These are phyloP conservation scores for Nothophytophthora sp. DNA, from an alignment of 352 stramenopile genomes.

Conservation along the genomic window DNA sequence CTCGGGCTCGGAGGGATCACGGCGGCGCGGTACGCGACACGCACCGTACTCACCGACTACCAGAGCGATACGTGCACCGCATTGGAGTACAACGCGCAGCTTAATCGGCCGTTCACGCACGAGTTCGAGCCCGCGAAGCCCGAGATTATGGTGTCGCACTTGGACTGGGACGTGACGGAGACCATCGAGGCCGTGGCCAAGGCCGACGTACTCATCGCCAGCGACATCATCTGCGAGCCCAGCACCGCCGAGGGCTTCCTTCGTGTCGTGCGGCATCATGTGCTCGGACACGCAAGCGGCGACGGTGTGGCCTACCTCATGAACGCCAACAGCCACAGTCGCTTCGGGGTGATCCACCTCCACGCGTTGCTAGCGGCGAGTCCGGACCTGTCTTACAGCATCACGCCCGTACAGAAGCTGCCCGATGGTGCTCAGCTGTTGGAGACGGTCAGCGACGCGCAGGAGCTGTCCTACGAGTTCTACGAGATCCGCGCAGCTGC, in stretches of 20 bases:
- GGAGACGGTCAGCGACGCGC: conserved; percentile 72
- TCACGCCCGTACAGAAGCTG: conserved; percentile 68
- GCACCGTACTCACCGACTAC: conserved; percentile 81
- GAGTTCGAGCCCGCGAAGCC: conserved; percentile 55
- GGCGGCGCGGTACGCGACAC: conserved; percentile 59
- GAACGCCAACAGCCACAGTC: conserved; percentile 87
- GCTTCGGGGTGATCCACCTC: conserved; percentile 79
- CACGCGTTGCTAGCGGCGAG: conserved; percentile 62
- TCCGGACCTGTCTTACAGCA: conserved; percentile 61
- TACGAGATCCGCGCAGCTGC: conserved; percentile 71
- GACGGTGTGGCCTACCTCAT: conserved; percentile 82
- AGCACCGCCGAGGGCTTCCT: conserved; percentile 88
- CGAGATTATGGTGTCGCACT: conserved; percentile 47
- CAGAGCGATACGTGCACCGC: conserved; percentile 79
- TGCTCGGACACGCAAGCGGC: conserved; percentile 34
- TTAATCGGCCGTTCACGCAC: conserved; percentile 78
- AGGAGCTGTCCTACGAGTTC: conserved; percentile 85
- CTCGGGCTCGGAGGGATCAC: conserved; percentile 82
- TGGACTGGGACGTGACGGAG: conserved; percentile 82
- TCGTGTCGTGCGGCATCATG: conserved; percentile 65
- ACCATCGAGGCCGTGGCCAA: conserved; percentile 57
- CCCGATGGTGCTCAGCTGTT: conserved; percentile 62
- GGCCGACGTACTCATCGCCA: conserved; percentile 82
- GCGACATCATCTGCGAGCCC: conserved; percentile 88
- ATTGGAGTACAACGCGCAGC: conserved; percentile 75